Evolutionary conservation across 768 basidiomycete genomes (phyloP), one percentile per base, ranked within the genome.

Genomic region (Phylloporus sp.): DNA sequence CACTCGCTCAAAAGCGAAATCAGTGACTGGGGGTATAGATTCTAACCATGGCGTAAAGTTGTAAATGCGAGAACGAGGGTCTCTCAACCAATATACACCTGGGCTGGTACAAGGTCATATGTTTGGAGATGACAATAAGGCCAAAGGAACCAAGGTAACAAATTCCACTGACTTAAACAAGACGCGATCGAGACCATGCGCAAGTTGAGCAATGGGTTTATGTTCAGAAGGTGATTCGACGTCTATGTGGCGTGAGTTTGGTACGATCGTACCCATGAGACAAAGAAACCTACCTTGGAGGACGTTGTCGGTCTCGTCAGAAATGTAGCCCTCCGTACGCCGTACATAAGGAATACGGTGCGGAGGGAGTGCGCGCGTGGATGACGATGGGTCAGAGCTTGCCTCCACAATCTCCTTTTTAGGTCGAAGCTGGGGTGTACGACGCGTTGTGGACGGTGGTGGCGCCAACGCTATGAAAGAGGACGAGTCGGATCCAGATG

Each of bases 1-100:
- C 0, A 94, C 66, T 2, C 88, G 80, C 46, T 89, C 85, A 52
- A 92, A 97, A 7, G 85, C 92, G 61, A 97, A 97, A 41, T 93
- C 84, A 5, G 77, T 80, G 6, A 93, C 82, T 51, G 80, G 73
- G 0, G 94, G 91, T 41, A 99, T 80, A 2, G 69, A 66, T 68
- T 90, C 80, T 5, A 97, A 72, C 63, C 77, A 80, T 4, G 84
- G 80, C 0, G 83, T 68, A 63, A 92, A 97, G 62, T 95, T 95
- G 71, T 89, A 95, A 13, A 91, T 86, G 6, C 82, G 77, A 0
- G 92, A 88, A 16, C 88, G 77, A 1, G 91, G 89, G 63, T 98
- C 93, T 60, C 84, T 82, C 2, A 97, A 70, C 85, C 91, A 91
- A 59, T 93, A 90, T 1, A 95, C 86, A 10, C 91, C 90, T 5